Evolutionary conservation across 2,329 filamentous ascomycete genomes (phyloP), one percentile per base, ranked within the genome.

Genomic region (Epichloe sibirici): DNA sequence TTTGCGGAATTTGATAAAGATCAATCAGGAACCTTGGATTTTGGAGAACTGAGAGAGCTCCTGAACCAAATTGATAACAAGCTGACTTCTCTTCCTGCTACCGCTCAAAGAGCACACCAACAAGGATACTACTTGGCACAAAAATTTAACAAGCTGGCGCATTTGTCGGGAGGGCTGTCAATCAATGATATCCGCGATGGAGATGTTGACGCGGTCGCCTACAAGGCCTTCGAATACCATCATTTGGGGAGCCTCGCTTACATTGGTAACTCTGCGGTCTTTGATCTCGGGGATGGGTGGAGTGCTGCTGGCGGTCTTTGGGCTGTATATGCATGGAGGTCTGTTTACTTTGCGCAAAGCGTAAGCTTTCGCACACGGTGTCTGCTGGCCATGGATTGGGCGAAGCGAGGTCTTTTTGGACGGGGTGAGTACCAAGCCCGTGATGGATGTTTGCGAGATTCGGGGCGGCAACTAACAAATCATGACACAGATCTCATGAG

Each of bases 311-410:
- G 93, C 49, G 93, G 93, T 0, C 69, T 98, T 45, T 78, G 94
- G 77, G 93, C 90, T 0, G 91, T 97, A 48, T 98, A 98, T 67
- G 81, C 95, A 37, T 98, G 93, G 93, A 77, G 93, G 56, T 90
- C 88, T 58, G 85, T 96, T 13, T 98, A 98, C 71, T 98, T 98
- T 73, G 90, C 93, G 12, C 89, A 98, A 75, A 95, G 89, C 64
- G 93, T 98, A 47, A 96, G 90, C 69, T 78, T 97, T 55, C 76
- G 93, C 59, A 98, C 93, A 28, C 81, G 91, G 57, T 80, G 89
- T 58, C 70, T 98, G 63, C 75, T 98, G 69, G 90, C 90, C 17
- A 96, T 98, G 93, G 93, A 98, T 68, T 98, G 93, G 93, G 84
- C 82, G n/a, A 98, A 97, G 80, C 79, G 94, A 66, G 88, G 89